phyloP scores from a whole-genome alignment of 306 rosid genomes.

The Quercus cerris region DNA sequence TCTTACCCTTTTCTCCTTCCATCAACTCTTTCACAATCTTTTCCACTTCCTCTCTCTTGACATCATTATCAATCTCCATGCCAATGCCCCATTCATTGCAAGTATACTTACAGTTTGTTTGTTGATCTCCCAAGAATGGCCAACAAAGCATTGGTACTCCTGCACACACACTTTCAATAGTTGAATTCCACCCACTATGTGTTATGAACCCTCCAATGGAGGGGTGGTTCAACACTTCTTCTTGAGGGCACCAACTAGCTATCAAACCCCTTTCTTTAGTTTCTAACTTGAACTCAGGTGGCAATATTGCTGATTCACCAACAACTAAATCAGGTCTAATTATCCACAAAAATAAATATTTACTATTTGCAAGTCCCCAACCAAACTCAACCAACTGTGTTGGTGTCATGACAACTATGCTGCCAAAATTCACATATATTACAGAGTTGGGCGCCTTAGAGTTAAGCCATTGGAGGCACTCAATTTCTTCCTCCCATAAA shows the following conservation, averaged over 20 bases:
- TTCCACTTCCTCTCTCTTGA: too few relatives aligned
- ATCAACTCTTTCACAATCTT: too few relatives aligned
- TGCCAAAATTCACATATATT: neutral
- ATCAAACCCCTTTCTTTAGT: neutral
- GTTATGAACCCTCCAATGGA: slow-evolving; percentile 3
- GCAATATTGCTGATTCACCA: neutral
- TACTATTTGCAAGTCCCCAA: slow-evolving; percentile 7
- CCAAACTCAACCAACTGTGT: too few relatives aligned
- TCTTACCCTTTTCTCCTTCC: too few relatives aligned
- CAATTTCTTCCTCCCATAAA: too few relatives aligned
- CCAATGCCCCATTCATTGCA: too few relatives aligned
- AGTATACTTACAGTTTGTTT: too few relatives aligned
- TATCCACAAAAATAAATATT: slow-evolving; percentile 2
- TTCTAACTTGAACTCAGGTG: neutral
- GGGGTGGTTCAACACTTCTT: neutral
- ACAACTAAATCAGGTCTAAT: slow-evolving; percentile 6
- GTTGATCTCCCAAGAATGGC: too few relatives aligned
- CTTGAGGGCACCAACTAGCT: slow-evolving; percentile 10
- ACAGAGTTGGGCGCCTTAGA: neutral
- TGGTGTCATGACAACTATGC: too few relatives aligned
- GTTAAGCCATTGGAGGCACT: neutral
- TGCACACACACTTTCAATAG: neutral
- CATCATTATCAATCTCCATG: too few relatives aligned
- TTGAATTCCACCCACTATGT: slow-evolving; percentile 9
- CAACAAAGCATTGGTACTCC: neutral